A percentile compares a stretch with the other conserved stretches of the same genome.
Conservation (phyloP, 768 basidiomycete species). For the Leucocoprinus sp. region DNA sequence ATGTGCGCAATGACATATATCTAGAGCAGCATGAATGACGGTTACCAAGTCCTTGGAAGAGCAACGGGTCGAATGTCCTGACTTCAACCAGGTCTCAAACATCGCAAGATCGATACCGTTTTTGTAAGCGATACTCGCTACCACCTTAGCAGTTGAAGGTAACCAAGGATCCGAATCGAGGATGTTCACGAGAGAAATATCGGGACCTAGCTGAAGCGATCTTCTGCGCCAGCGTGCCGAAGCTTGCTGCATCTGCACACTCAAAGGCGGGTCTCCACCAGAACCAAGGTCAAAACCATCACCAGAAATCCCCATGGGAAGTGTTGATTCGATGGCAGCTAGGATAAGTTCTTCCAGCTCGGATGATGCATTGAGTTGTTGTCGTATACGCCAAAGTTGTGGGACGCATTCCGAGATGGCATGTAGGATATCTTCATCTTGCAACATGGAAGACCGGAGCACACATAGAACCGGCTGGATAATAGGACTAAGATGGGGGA, state of each 20-base stretch:
- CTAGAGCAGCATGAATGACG: constrained; percentile 41
- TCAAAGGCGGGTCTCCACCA: background rate
- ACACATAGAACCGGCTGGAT: constrained; percentile 31
- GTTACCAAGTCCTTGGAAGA: constrained; percentile 25
- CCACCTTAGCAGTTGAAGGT: constrained; percentile 32
- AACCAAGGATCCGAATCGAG: constrained; percentile 37
- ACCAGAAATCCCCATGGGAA: constrained; percentile 26
- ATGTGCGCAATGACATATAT: constrained; percentile 17
- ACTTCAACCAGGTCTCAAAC: constrained; percentile 34
- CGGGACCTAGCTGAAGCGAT: constrained; percentile 11
- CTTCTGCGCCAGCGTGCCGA: constrained; percentile 28
- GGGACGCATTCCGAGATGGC: constrained; percentile 25
- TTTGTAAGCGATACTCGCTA: constrained; percentile 38
- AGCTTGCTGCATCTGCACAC: constrained; percentile 16
- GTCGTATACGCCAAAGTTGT: constrained; percentile 30
- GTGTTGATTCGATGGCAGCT: constrained; percentile 26
- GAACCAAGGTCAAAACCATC: constrained; percentile 2
- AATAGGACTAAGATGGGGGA: constrained; percentile 13
- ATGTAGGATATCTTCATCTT: constrained; percentile 18
- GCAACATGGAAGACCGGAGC: constrained; percentile 16
- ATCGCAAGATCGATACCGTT: constrained; percentile 18
- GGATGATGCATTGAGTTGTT: constrained; percentile 24
- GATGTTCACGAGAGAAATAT: constrained; percentile 25
- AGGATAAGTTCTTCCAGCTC: constrained; percentile 44
- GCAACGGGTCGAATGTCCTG: constrained; percentile 18